Conservation (phyloP, 2,329 filamentous ascomycete genomes). For the Colletotrichum incanum region DNA sequence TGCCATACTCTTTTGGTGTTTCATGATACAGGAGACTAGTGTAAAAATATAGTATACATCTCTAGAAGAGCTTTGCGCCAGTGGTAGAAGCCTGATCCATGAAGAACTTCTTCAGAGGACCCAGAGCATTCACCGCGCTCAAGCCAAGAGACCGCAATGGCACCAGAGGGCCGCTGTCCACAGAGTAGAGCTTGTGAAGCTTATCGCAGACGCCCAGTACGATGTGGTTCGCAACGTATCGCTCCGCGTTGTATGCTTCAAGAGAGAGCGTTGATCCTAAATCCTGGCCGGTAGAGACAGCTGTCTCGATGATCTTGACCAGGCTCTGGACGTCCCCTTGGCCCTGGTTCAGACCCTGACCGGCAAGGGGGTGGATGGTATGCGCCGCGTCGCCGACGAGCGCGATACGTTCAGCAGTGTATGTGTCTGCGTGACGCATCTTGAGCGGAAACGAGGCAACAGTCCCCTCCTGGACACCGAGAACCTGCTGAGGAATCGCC, state of each 20-base stretch:
- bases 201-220: constrained; percentile 89
- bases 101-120: constrained; percentile 85
- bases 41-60: constrained; percentile 15
- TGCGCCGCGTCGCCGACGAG: constrained; percentile 96
- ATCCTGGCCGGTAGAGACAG: constrained; percentile 88
- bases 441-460: constrained; percentile 93
- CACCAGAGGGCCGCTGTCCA: constrained; percentile 84
- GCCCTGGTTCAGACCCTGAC: constrained; percentile 94
- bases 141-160: constrained; percentile 84
- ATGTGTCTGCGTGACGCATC: constrained; percentile 94
- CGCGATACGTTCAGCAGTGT: constrained; percentile 90
- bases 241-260: constrained; percentile 84
- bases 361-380: constrained; percentile 93
- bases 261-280: constrained; percentile 84
- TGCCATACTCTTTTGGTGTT: background rate
- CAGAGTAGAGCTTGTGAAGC: constrained; percentile 92
- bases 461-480: constrained; percentile 82
- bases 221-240: constrained; percentile 86
- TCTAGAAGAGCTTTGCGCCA: constrained; percentile 62
- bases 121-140: constrained; percentile 80
- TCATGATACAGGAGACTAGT: constrained; percentile 28
- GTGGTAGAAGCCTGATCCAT: constrained; percentile 81
- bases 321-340: constrained; percentile 90
- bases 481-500: constrained; percentile 76
- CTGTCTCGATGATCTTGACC: constrained; percentile 80